These are phyloP conservation scores for Starmerella sp. DNA, from an alignment of 805 yeast species.

Conservation along the genomic window DNA sequence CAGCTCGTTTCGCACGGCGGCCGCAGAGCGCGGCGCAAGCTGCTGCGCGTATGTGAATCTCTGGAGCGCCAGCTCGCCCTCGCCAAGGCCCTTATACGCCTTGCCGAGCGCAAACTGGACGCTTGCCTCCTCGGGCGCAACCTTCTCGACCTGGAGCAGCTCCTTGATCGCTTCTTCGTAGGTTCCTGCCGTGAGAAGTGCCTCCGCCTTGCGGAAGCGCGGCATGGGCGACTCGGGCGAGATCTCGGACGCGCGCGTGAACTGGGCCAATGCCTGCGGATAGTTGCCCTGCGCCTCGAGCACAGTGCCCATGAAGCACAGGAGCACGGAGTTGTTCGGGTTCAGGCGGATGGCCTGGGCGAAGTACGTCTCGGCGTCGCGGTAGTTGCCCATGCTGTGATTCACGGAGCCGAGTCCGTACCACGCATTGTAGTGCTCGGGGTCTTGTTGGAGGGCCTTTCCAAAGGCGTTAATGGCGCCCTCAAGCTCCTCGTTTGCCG, in stretches of 20 bases:
- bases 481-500: slow-evolving; percentile 81
- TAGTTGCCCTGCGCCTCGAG: slow-evolving; percentile 61
- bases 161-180: slow-evolving; percentile 62
- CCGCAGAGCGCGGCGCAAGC: slow-evolving; percentile 62
- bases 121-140: slow-evolving; percentile 91
- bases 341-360: slow-evolving; percentile 78
- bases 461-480: slow-evolving; percentile 77
- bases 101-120: slow-evolving; percentile 86
- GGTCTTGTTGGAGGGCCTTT: slow-evolving; percentile 61
- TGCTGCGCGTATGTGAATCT: slow-evolving; percentile 83
- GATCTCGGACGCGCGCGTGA: slow-evolving; percentile 67
- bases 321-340: slow-evolving; percentile 77
- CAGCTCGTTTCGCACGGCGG: slow-evolving; percentile 56
- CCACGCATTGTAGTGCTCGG: slow-evolving; percentile 83
- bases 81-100: slow-evolving; percentile 62
- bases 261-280: slow-evolving; percentile 67
- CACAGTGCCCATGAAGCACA: slow-evolving; percentile 91
- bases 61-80: slow-evolving; percentile 65
- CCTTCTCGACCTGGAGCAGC: slow-evolving; percentile 56
- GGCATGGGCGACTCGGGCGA: slow-evolving; percentile 84
- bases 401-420: slow-evolving; percentile 94
- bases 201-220: slow-evolving; percentile 76
- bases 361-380: slow-evolving; percentile 76
- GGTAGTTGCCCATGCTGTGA: slow-evolving; percentile 72
- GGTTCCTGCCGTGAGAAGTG: slow-evolving; percentile 57